Evolutionary conservation across 1,139 yeast genomes (phyloP).

Genomic region (Candida albicans): DNA sequence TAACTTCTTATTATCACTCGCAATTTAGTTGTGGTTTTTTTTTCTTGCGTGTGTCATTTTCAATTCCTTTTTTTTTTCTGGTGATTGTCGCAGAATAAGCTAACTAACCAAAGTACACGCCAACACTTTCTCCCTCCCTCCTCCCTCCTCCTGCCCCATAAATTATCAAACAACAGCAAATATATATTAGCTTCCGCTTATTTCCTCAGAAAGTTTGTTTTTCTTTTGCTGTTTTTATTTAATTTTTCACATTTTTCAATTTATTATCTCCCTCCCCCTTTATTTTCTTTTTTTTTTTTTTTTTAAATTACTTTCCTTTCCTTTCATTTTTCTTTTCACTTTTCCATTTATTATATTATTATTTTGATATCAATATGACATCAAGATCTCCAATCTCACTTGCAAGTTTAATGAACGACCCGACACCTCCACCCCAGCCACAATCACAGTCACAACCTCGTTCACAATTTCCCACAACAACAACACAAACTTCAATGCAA

Average conservation of each 20-base stretch:
- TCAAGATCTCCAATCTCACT: slow-evolving; percentile 6
- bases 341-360: not conserved
- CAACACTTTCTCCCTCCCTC: not conserved
- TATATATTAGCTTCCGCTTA: not conserved
- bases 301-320: not conserved
- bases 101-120: not conserved
- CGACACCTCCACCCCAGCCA: slow-evolving; percentile 1
- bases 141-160: not conserved
- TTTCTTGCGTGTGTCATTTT: no score
- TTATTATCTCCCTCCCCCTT: not conserved
- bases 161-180: not conserved
- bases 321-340: not conserved
- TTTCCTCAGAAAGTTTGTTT: not conserved
- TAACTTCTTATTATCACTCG: no score
- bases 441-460: not conserved
- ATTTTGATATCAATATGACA: not conserved
- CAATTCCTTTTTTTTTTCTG: no score
- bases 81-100: no score
- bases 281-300: not conserved
- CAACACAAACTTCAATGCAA: slow-evolving; percentile 1
- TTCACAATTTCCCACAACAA: slow-evolving; percentile 5
- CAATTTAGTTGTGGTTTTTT: no score
- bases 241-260: slow-evolving; percentile 2
- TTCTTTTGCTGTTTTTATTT: not conserved
- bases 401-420: slow-evolving; percentile 5